A percentile compares a stretch with the other conserved stretches of the same genome.
phyloP scores from a whole-genome alignment of 2,329 filamentous ascomycete species.

The Mycosphaerella sp. region DNA sequence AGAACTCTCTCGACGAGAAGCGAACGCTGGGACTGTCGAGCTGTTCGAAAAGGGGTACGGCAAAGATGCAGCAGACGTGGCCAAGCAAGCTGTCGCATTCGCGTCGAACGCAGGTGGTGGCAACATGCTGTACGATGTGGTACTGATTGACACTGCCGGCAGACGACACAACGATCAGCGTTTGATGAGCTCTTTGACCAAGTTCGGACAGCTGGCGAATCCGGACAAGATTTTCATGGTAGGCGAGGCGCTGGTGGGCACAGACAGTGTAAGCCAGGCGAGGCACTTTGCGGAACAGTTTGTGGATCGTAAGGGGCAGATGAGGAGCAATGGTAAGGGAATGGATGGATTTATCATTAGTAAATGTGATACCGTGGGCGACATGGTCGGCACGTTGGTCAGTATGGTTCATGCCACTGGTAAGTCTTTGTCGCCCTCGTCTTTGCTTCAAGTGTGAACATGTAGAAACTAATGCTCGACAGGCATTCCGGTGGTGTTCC shows the following conservation, averaged over 20 bases:
- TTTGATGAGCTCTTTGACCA: conserved; percentile 93
- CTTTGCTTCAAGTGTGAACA: not conserved
- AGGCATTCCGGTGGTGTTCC: conserved; percentile 85
- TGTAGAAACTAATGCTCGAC: conserved; percentile 1
- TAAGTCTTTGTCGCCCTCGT: conserved; percentile 31
- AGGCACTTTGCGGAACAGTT: conserved; percentile 94
- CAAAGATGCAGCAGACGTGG: conserved; percentile 92
- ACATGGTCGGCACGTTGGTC: conserved; percentile 94
- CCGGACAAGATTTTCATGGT: conserved; percentile 99
- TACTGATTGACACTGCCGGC: conserved; percentile 93
- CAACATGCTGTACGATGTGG: conserved; percentile 64
- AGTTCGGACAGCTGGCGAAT: conserved; percentile 91
- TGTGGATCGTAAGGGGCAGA: conserved; percentile 34
- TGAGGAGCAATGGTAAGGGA: conserved; percentile 53
- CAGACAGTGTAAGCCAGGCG: conserved; percentile 90
- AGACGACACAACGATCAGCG: conserved; percentile 91
- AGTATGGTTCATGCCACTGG: conserved; percentile 91
- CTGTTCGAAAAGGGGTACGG: conserved; percentile 97
- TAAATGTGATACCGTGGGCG: conserved; percentile 98
- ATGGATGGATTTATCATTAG: conserved; percentile 97
- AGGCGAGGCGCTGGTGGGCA: conserved; percentile 84
- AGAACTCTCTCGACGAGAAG: conserved; percentile 75
- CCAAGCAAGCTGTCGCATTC: conserved; percentile 83
- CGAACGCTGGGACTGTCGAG: conserved; percentile 68
- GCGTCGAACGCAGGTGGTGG: conserved; percentile 54